Base-by-base conservation (phyloP, 2,329 filamentous ascomycete species). In the Tolypocladium pustulatum region DNA sequence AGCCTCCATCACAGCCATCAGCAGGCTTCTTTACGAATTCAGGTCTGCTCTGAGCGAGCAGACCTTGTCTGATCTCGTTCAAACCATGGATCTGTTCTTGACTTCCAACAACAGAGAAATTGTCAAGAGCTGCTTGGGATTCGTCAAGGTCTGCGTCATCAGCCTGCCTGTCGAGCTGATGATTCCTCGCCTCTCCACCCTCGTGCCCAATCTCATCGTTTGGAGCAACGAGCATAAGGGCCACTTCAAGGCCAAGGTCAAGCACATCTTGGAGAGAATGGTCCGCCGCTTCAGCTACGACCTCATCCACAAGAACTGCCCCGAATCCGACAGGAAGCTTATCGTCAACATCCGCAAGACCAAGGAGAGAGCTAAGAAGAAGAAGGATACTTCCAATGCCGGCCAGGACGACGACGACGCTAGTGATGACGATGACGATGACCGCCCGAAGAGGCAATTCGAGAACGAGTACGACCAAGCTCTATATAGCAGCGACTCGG, bases 191-290 rank as follows among this genome's bases (percentile, higher is more conserved):
- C 83, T 99, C 40, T 77, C 81, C 37, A 85, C 86, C 0, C 80
- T 99, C 54, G 83, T 99, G 2, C 90, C 92, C 4, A 96, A 96
- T 72, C 79, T 97, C 25, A 90, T 97, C 80, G 85, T 92, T 49
- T 99, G 94, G 93, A 92, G 89, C 70, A 91, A 97, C 73, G 94
- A 99, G 74, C 95, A 99, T 79, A 97, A 97, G 77, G 91, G 91
- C 15, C 91, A 96, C 71, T 94, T 99, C 77, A 91, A 93, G 68
- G 87, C 90, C 55, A 99, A 97, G 78, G 92, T 99, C 65, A 97
- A 97, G 84, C 92, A 97, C 69, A 97, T 99, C 63, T 78, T 99
- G 20, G 94, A 99, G 76, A 86, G 94, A 57, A 91, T 97, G 82
- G 88, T 97, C 27, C 85, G 93, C 54, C 86, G 93, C 59, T 97